Evolutionary conservation across 768 basidiomycete genomes (phyloP).

Genomic region (Sporobolomyces roseus): DNA sequence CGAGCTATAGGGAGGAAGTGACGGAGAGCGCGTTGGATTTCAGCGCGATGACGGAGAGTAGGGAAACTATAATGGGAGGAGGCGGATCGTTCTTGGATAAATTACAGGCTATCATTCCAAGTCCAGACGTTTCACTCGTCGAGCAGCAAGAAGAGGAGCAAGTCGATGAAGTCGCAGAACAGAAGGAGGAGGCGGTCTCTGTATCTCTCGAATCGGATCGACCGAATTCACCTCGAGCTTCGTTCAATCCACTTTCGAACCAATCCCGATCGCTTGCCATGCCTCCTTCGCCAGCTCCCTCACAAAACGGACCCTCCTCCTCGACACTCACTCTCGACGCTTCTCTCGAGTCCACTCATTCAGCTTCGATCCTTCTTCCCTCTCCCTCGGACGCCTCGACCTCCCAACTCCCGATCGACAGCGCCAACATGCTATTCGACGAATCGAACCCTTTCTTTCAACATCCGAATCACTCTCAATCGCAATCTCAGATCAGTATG

Average conservation of each 20-base stretch:
- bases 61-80: background rate
- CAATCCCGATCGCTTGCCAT: no score
- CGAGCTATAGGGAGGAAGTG: background rate
- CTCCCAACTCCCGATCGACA: background rate
- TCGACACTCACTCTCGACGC: no score
- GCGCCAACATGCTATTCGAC: background rate
- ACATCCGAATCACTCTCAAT: background rate
- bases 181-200: background rate
- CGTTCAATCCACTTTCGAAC: no score
- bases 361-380: no score
- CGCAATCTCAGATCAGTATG: no score
- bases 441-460: background rate
- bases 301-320: no score
- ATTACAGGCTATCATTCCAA: conserved; percentile 22
- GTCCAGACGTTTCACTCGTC: conserved; percentile 29
- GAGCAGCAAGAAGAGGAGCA: background rate
- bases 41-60: conserved; percentile 5
- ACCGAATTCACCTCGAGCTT: no score
- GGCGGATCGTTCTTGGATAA: conserved; percentile 24
- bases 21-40: conserved; percentile 6
- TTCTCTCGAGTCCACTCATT: no score
- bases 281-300: no score
- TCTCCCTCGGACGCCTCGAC: background rate
- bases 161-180: background rate
- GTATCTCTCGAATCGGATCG: no score